Conservation (phyloP, 2,329 filamentous ascomycete genomes). For the Zasmidium angulare region DNA sequence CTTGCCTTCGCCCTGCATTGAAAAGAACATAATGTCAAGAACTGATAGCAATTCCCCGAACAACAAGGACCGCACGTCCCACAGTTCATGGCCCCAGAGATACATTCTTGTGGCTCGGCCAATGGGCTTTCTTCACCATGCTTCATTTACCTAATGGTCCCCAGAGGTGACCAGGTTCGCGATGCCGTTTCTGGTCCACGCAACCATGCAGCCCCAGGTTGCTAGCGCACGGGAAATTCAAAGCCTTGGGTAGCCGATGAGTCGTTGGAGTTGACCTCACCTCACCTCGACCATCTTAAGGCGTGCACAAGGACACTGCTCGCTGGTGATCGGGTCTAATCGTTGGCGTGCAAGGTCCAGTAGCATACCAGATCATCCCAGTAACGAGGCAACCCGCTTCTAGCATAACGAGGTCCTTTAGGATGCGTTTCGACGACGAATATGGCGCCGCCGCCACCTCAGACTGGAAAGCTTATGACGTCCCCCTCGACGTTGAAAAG, state of each 20-base stretch:
- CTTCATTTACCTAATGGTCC: not conserved
- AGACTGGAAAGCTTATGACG: not conserved
- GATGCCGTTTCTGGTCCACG: not conserved
- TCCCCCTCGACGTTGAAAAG: constrained; percentile 3
- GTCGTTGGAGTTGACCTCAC: not conserved
- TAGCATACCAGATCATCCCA: not conserved
- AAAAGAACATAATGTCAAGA: not conserved
- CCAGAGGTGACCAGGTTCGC: not conserved
- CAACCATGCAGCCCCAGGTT: not conserved
- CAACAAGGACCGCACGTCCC: not conserved
- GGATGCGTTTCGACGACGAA: not conserved
- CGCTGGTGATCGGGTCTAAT: not conserved
- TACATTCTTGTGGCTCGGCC: not conserved
- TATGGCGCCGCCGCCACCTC: not conserved
- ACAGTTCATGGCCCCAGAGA: not conserved
- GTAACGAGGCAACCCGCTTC: no score
- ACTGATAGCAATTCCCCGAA: not conserved
- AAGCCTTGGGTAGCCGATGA: not conserved
- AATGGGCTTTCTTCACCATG: not conserved
- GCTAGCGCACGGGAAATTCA: not conserved
- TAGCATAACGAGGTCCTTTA: no score
- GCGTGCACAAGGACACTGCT: not conserved
- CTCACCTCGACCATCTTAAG: not conserved
- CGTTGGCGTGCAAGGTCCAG: not conserved
- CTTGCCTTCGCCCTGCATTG: not conserved